Evolutionary conservation across 345 rosid species (phyloP), one percentile per base, ranked within the genome.

Genomic region (Eucalyptus sp.): DNA sequence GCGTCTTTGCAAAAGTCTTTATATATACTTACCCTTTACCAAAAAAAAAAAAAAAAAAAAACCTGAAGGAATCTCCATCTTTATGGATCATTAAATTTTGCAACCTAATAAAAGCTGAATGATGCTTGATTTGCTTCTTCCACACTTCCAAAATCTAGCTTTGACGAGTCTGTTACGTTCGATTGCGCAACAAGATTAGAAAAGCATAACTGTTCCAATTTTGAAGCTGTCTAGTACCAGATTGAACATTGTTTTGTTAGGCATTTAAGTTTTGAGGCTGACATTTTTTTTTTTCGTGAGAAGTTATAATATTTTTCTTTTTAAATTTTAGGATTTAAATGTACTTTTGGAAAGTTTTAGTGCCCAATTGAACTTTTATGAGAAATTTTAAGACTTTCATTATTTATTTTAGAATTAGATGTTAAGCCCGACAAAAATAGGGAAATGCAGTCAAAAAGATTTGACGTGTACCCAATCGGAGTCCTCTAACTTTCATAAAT

Each of bases 311-410:
- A 41, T 43, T 76, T 76, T 76, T 76, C 48, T 41, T 76, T 41
- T 76, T 52, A 52, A 52, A 52, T 52, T 52, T 18, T 52, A 52
- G 0, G 0, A 52, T 0, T 52, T 52, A 7, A 52, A 18, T 52
- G 0, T 0, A 52, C 2, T 52, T 18, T 52, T 52, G 0, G 0
- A 52, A 52, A 52, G 25, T 52, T 52, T 52, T 52, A 52, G 4
- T 20, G 25, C 0, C 2, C 0, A 20, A 52, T 8, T 20, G 4
- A 52, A 52, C 9, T 52, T 52, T 20, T 0, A 18, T 20, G 25
- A 52, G 0, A 18, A 7, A 52, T 18, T 20, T 52, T 52, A 52
- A 52, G 5, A 8, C 5, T 52, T 52, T 52, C 25, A 3, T 18
- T 20, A 52, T 68, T 68, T 31, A 68, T 16, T 68, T 10, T 68